phyloP scores from a whole-genome alignment of 768 basidiomycete species.

The Boletus vermiculosoides region DNA sequence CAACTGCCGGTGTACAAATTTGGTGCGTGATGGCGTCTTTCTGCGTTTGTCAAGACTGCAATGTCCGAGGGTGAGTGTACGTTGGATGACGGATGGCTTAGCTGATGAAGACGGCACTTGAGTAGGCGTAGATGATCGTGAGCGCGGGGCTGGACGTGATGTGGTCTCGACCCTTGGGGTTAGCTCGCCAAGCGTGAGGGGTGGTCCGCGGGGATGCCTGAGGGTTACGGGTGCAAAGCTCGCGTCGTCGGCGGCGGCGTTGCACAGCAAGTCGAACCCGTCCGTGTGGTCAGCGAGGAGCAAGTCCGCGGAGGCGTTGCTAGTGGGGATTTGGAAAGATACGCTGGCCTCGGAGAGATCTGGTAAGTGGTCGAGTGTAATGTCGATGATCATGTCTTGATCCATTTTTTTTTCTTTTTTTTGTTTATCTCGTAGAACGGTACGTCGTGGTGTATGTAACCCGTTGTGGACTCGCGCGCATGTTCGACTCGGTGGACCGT shows the following conservation, averaged over 20 bases:
- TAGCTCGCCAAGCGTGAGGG: conserved; percentile 40
- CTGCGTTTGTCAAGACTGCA: conserved; percentile 16
- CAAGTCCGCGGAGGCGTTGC: conserved; percentile 30
- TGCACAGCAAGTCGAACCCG: conserved; percentile 39
- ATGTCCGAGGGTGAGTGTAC: conserved; percentile 12
- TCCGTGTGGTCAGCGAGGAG: conserved; percentile 44
- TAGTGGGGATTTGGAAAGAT: conserved; percentile 52
- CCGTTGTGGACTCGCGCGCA: neutral
- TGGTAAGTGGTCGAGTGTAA: conserved; percentile 54
- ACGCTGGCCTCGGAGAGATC: conserved; percentile 45
- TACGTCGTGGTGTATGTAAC: neutral
- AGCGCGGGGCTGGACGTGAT: neutral
- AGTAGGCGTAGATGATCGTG: conserved; percentile 12
- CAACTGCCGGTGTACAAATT: neutral
- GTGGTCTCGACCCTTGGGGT: conserved; percentile 36
- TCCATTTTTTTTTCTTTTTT: neutral
- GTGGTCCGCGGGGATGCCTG: conserved; percentile 28
- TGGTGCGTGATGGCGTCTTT: conserved; percentile 2
- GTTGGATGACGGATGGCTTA: conserved; percentile 14
- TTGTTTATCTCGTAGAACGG: neutral
- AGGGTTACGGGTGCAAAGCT: conserved; percentile 37
- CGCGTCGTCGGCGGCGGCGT: conserved; percentile 31
- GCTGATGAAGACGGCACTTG: conserved; percentile 9
- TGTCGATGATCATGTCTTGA: conserved; percentile 33
- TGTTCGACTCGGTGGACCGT: conserved; percentile 17